Evolutionary conservation across 1,284 basidiomycete genomes (phyloP), one percentile per base, ranked within the genome.

Genomic region (Inonotus obliquus): DNA sequence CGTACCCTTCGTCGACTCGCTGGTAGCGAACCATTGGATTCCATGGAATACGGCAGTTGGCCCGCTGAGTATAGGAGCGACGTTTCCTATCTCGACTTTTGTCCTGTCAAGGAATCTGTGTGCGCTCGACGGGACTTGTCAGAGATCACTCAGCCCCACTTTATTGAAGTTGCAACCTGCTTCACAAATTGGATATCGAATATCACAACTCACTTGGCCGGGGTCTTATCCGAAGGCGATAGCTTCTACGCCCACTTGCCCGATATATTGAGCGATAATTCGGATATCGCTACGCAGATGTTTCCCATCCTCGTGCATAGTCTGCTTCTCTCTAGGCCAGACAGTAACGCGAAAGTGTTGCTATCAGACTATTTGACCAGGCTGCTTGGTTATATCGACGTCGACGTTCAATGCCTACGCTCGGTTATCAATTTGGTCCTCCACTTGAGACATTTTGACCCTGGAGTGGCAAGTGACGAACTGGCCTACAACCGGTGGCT

Each of bases 401-500:
- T 83, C 4, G 75, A 78, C 65, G 71, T 77, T 1, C 68, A 73
- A 10, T 87, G 84, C 66, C 77, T 86, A 62, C 79, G 80, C 55
- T 81, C 84, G 7, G 81, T 98, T 63, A 83, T 98, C 53, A 84
- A 89, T 57, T 81, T 87, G 45, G 76, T 95, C n/a, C 77, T 97
- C 11, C 86, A 96, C 70, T 79, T 98, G 19, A 89, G 95, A 10
- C 77, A 85, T 67, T 92, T 87, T 65, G 69, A 68, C 39, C 80
- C 81, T 1, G 72, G 73, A 14, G 72, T 75, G 45, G 67, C 75
- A 47, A 63, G 69, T 1, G 82, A 88, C 66, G 79, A 81, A 32
- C 75, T 94, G 6, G 81, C 81, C 0, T 84, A 89, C 67, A 87
- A 98, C 71, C 81, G 80, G 64, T 98, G 96, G 96, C 80, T 97